These are phyloP conservation scores for Pseudonitzschia pungens DNA, from an alignment of 108 stramenopile species.

Conservation along the genomic window DNA sequence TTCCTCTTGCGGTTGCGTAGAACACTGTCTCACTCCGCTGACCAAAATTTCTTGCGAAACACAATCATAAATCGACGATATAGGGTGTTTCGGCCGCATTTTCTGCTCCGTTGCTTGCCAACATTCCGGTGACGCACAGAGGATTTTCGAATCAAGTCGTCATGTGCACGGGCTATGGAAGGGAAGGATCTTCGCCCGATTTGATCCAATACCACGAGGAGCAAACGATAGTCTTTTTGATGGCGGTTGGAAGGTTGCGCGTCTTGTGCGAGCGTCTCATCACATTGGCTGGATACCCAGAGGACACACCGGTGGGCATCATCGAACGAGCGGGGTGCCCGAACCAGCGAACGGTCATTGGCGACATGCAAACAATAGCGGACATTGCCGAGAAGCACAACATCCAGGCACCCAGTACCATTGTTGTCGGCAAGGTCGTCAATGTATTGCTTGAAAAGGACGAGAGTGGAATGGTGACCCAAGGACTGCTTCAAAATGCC, in stretches of 20 bases:
- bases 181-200: constrained; percentile 78
- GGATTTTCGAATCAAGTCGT: constrained; percentile 94
- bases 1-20: too few relatives aligned
- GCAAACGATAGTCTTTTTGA: constrained; percentile 89
- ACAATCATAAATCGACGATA: neutral
- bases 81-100: constrained; percentile 94
- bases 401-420: constrained; percentile 78
- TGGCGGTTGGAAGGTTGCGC: constrained; percentile 84
- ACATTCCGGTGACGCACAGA: constrained; percentile 96
- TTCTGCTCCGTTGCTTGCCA: constrained; percentile 91
- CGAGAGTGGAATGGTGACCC: constrained; percentile 31
- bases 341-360: constrained; percentile 79
- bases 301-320: constrained; percentile 78
- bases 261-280: constrained; percentile 60
- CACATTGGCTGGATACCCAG: constrained; percentile 65
- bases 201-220: constrained; percentile 82
- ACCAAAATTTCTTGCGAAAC: neutral
- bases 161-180: constrained; percentile 91
- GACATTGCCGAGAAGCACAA: constrained; percentile 73
- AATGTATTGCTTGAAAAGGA: constrained; percentile 66
- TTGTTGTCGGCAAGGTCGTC: constrained; percentile 88
- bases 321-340: constrained; percentile 85
- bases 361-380: constrained; percentile 74
- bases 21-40: neutral
- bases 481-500: constrained; percentile 33